These are phyloP conservation scores for Podaxis mareebaensis DNA, from an alignment of 768 basidiomycete species.

Conservation along the genomic window DNA sequence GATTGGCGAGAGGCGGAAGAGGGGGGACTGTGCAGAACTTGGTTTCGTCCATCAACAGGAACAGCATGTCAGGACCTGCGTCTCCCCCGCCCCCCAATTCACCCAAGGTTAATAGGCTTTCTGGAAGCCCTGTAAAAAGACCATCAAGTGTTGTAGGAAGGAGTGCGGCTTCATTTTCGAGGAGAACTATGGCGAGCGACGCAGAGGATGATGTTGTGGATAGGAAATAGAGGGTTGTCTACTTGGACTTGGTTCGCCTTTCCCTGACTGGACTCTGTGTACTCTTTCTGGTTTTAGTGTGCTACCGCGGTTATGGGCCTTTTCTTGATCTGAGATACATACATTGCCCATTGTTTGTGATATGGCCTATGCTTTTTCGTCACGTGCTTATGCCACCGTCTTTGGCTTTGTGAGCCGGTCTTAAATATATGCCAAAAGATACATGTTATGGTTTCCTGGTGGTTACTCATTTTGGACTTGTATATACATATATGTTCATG, in stretches of 20 bases:
- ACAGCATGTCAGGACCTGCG: conserved; percentile 37
- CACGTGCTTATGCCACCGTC: too few species aligned
- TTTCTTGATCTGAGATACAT: too few species aligned
- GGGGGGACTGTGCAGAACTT: conserved; percentile 53
- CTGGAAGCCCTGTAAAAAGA: conserved; percentile 44
- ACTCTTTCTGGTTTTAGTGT: not conserved
- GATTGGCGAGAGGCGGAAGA: conserved; percentile 50
- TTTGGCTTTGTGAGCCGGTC: too few species aligned
- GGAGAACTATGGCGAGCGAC: conserved; percentile 82
- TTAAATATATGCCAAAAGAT: too few species aligned
- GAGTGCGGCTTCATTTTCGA: conserved; percentile 51
- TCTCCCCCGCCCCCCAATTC: conserved; percentile 33
- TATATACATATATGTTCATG: not conserved
- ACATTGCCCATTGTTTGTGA: too few species aligned
- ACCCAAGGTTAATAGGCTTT: conserved; percentile 45
- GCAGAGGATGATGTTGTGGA: conserved; percentile 74
- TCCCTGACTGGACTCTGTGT: not conserved
- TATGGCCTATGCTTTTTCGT: too few species aligned
- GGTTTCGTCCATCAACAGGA: conserved; percentile 58
- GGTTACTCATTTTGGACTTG: not conserved
- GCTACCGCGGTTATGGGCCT: too few species aligned
- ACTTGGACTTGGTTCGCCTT: not conserved
- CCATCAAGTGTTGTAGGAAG: conserved; percentile 53
- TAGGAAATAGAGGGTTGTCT: conserved; percentile 26
- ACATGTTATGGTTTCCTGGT: not conserved